Base-by-base conservation (phyloP, 2,329 filamentous ascomycete genomes). In the Venturia carpophila region DNA sequence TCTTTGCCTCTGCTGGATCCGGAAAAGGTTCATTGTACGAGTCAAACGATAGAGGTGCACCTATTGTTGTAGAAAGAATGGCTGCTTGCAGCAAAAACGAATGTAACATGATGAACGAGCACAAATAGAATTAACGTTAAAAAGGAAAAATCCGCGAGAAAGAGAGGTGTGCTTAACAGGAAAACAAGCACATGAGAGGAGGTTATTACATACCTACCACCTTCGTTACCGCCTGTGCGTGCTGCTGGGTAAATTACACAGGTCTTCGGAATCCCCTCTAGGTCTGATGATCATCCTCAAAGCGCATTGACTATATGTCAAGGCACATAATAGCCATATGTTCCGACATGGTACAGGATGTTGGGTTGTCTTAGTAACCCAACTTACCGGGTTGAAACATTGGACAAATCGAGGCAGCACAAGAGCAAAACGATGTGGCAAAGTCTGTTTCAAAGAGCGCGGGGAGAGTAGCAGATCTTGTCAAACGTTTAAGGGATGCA, bases 11-110 rank as follows among this genome's bases (percentile, higher is more conserved):
- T 19, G 17, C 24, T 24, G 21, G 24, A 34, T 55, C 49, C 11
- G 49, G 49, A 17, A 55, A 55, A 10, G 49, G 49, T 55, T 55
- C 49, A 34, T 34, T 34, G 17, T 55, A 55, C 49, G 49, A 27
- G n/a, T 21, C 34, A 42, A 41, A 42, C 5, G 27, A 27, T n/a
- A 60, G 21, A 21, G 58, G 58, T 42, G 58, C 34, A 10, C 19
- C 34, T 34, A 60, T 15, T 37, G 17, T 15, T 21, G 15, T 13
- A n/a, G 37, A 41, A 43, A 60, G 58, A 27, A 60, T 11, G 19
- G 58, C 58, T 43, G 27, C 58, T 11, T 41, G 34, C 37, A 60
- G 34, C 19, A 60, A 43, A 5, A 42, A 60, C 11, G 58, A 42
- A 11, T 17, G 34, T 11, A 42, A 41, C 58, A 60, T 60, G 27